These are phyloP conservation scores for Colletotrichum eleusines DNA, from an alignment of 2,329 filamentous ascomycete genomes.

Conservation along the genomic window DNA sequence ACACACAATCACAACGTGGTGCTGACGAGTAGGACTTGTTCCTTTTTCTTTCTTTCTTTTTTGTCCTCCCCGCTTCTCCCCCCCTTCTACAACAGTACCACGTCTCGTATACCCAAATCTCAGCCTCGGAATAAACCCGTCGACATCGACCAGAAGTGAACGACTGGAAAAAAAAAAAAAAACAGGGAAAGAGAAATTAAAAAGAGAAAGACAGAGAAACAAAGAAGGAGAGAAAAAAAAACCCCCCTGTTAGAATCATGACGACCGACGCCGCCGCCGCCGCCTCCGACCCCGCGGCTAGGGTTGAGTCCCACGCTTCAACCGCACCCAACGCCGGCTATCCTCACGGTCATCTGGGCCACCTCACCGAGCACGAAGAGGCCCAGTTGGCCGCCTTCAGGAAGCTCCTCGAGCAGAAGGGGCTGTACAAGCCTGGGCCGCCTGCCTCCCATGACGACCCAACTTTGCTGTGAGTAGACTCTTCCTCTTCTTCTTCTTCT, in stretches of 20 bases:
- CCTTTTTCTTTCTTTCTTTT: neutral
- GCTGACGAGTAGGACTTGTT: conserved; percentile 28
- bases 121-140: neutral
- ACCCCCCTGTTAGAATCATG: conserved; percentile 12
- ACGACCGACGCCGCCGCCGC: conserved; percentile 28
- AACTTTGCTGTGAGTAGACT: conserved; percentile 71
- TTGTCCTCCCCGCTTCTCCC: neutral
- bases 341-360: conserved; percentile 83
- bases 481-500: too few relatives aligned
- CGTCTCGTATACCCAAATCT: neutral
- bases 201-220: neutral
- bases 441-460: conserved; percentile 78
- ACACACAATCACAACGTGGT: conserved; percentile 10
- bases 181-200: too few relatives aligned
- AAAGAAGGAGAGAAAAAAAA: too few relatives aligned
- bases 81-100: neutral
- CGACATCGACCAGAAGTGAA: neutral
- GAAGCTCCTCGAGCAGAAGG: conserved; percentile 71
- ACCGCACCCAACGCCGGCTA: conserved; percentile 62
- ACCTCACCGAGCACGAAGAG: conserved; percentile 78
- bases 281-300: conserved; percentile 26
- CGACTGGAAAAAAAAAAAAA: neutral
- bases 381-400: conserved; percentile 80
- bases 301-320: conserved; percentile 34
- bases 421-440: conserved; percentile 69